Evolutionary conservation across 495 filamentous ascomycete species (phyloP).

Genomic region (Penicillium cinerascens): DNA sequence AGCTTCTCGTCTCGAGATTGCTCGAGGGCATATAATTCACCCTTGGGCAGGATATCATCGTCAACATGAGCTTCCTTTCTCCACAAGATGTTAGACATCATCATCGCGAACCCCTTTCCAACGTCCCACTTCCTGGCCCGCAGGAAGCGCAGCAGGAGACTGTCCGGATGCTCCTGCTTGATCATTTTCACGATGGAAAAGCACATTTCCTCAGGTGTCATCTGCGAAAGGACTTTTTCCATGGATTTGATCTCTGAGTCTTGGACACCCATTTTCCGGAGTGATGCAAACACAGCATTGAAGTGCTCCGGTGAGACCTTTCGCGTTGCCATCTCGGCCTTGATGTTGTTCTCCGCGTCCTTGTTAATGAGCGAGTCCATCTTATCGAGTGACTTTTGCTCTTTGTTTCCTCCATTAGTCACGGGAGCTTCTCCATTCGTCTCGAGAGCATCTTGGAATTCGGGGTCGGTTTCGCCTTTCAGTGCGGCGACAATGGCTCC

Average conservation of each 20-base stretch:
- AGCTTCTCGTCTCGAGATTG: conserved; percentile 47
- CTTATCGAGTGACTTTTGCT: conserved; percentile 19
- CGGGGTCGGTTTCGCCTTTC: conserved; percentile 2
- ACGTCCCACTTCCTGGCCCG: conserved; percentile 90
- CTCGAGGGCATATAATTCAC: conserved; percentile 60
- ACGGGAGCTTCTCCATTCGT: background rate
- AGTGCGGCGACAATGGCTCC: conserved; percentile 18
- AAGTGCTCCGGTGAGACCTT: conserved; percentile 18
- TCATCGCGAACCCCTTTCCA: conserved; percentile 81
- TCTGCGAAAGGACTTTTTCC: conserved; percentile 15
- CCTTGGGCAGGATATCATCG: conserved; percentile 68
- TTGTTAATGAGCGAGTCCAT: conserved; percentile 16
- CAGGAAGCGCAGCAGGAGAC: conserved; percentile 77
- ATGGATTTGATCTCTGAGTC: conserved; percentile 22
- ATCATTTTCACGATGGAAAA: conserved; percentile 25
- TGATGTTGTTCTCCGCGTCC: conserved; percentile 11
- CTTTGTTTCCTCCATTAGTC: too few species aligned
- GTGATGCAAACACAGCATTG: conserved; percentile 7
- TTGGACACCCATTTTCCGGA: conserved; percentile 19
- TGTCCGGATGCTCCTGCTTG: conserved; percentile 64
- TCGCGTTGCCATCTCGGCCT: conserved; percentile 11
- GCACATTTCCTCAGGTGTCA: conserved; percentile 25
- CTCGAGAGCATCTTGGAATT: background rate
- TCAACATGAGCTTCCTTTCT: conserved; percentile 75
- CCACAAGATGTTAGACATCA: conserved; percentile 85